Base-by-base conservation (phyloP, 1,284 basidiomycete species). In the Moesziomyces sp. region DNA sequence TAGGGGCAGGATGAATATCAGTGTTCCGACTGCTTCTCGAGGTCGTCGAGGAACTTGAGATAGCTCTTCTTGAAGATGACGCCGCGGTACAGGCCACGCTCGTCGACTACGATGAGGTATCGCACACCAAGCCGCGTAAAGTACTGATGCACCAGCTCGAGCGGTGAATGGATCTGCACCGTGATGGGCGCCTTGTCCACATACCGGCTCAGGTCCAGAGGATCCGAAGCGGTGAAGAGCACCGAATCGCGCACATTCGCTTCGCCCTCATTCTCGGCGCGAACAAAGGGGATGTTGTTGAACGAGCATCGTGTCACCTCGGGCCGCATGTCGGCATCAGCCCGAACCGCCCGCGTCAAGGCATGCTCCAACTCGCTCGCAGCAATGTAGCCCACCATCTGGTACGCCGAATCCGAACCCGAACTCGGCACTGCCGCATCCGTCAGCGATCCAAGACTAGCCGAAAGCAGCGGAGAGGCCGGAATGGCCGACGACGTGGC, bases 351-450 rank as follows among this genome's bases (percentile, higher is more conserved):
- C 2, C 56, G 44, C 2, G 58, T 51, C 0, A 80, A 58, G 4
- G 93, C 94, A 84, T 97, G 93, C 79, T 97, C 94, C 28, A 99
- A 88, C 84, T 98, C 96, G 81, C 91, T 93, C 35, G 91, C 89
- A 0, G 94, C 93, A 67, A 98, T 91, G 84, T 95, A 96, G 3
- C 94, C 96, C n/a, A 93, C 88, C 87, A 97, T 88, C 44, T 92
- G 88, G 73, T 88, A 60, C 9, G 58, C 38, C 73, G 38, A 38
- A 16, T 38, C 35, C 35, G 35, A 38, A 14, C 88, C 87, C 23
- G 87, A 35, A 11, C 40, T 14, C 86, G 6, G 85, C 30, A 10
- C 11, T 11, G 30, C 30, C 18, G 56, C 49, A 16, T 64, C 60
- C 3, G 52, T 21, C 48, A 68, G 46, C 8, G 71, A 74, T 3